Conservation (phyloP, 768 basidiomycete species). For the Trametes sanguinea region DNA sequence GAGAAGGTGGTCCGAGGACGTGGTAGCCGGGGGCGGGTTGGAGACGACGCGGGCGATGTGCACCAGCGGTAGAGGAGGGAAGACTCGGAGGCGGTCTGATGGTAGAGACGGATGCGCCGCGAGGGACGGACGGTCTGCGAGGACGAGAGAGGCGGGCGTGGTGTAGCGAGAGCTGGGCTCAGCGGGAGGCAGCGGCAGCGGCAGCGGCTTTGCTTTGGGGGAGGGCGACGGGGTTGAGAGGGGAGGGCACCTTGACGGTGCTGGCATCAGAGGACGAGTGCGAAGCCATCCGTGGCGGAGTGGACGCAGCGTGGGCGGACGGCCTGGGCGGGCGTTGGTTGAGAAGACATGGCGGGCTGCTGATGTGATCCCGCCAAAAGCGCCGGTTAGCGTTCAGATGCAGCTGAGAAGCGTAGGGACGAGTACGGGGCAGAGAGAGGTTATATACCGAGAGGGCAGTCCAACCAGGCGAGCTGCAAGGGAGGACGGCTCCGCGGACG, state of each 20-base stretch:
- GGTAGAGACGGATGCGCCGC: constrained; percentile 26
- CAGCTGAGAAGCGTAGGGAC: too few relatives aligned
- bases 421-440: too few relatives aligned
- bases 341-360: neutral
- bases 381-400: too few relatives aligned
- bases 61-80: constrained; percentile 14
- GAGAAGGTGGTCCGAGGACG: constrained; percentile 8
- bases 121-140: constrained; percentile 3
- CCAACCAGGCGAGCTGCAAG: too few relatives aligned
- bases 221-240: constrained; percentile 13
- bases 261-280: constrained; percentile 9
- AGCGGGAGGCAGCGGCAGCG: neutral
- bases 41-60: constrained; percentile 19
- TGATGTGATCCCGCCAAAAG: too few relatives aligned
- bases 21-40: constrained; percentile 9
- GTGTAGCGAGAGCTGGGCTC: constrained; percentile 5
- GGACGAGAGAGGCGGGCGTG: constrained; percentile 7
- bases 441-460: too few relatives aligned
- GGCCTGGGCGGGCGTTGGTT: too few relatives aligned
- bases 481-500: too few relatives aligned
- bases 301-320: too few relatives aligned
- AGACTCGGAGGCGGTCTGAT: constrained; percentile 24
- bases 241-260: constrained; percentile 8
- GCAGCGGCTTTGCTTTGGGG: neutral
- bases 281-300: neutral